These are phyloP conservation scores for Saccharomycopsis schoenii DNA, from an alignment of 805 yeast genomes.

Conservation along the genomic window DNA sequence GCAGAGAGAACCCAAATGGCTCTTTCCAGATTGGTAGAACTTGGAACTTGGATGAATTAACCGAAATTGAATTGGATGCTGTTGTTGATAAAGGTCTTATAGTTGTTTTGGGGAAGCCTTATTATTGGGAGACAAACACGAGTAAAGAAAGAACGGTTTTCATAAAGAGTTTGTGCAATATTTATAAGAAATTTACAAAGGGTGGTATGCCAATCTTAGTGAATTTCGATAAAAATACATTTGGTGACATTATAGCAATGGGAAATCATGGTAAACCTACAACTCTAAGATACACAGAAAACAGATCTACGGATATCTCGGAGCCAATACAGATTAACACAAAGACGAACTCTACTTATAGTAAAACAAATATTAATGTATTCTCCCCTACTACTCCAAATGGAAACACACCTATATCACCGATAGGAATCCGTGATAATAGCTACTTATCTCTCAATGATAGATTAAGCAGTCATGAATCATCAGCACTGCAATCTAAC, in stretches of 20 bases:
- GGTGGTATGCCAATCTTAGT: constrained; percentile 45
- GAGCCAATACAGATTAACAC: constrained; percentile 2
- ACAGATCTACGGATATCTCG: neutral
- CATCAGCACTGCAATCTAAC: neutral
- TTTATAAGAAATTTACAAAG: constrained; percentile 44
- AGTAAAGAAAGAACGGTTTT: constrained; percentile 52
- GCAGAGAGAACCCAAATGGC: constrained; percentile 67
- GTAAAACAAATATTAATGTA: neutral
- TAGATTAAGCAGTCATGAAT: neutral
- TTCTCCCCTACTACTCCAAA: constrained; percentile 5
- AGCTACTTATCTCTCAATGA: constrained; percentile 10
- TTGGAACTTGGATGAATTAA: constrained; percentile 74
- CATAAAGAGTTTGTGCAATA: constrained; percentile 40
- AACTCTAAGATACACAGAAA: constrained; percentile 6
- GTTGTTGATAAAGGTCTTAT: constrained; percentile 47
- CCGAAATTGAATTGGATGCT: constrained; percentile 42
- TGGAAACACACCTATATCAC: neutral
- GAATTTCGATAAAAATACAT: constrained; percentile 38
- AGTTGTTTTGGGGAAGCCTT: constrained; percentile 59
- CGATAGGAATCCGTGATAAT: constrained; percentile 5
- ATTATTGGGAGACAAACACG: constrained; percentile 70
- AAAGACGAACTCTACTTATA: constrained; percentile 6
- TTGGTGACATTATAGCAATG: constrained; percentile 20
- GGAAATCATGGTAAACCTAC: constrained; percentile 17
- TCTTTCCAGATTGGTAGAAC: constrained; percentile 84